phyloP scores from a whole-genome alignment of 441 rosid genomes.

The Mallotus repandus region DNA sequence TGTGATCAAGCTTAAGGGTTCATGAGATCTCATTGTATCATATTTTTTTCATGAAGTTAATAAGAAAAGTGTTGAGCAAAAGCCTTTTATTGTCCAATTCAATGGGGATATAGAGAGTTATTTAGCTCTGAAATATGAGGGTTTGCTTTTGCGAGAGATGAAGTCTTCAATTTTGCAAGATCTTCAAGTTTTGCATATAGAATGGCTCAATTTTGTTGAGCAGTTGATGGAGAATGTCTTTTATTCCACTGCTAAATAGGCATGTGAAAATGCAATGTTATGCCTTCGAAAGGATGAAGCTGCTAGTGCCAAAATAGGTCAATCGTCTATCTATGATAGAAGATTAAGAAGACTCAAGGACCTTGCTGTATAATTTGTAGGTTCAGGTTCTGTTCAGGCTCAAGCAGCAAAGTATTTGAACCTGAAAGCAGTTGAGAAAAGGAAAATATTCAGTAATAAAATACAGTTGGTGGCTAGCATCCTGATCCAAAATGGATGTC shows the following conservation, averaged over 20 bases:
- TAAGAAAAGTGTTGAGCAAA: slow-evolving; percentile 40
- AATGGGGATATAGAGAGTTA: slow-evolving; percentile 74
- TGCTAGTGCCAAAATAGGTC: slow-evolving; percentile 20
- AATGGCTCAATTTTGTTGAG: slow-evolving; percentile 66
- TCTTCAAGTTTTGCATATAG: slow-evolving; percentile 51
- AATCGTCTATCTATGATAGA: background rate
- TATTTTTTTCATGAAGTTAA: slow-evolving; percentile 38
- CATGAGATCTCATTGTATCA: slow-evolving; percentile 47
- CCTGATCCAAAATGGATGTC: too few species aligned
- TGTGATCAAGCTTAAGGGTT: slow-evolving; percentile 44
- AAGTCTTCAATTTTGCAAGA: slow-evolving; percentile 41
- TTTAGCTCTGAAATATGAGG: slow-evolving; percentile 76
- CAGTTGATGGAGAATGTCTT: slow-evolving; percentile 54
- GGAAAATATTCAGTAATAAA: too few species aligned
- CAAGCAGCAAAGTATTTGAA: too few species aligned
- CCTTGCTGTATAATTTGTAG: slow-evolving; percentile 36
- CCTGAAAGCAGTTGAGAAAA: too few species aligned
- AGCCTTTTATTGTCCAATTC: slow-evolving; percentile 64
- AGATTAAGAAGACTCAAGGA: slow-evolving; percentile 45
- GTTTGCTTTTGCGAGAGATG: slow-evolving; percentile 50
- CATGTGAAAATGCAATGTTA: slow-evolving; percentile 52
- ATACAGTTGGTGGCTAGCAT: too few species aligned
- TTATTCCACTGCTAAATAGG: slow-evolving; percentile 52
- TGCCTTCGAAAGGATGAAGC: slow-evolving; percentile 34
- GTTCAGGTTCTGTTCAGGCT: slow-evolving; percentile 55